phyloP scores from a whole-genome alignment of 1,284 basidiomycete genomes.

The Vanrija sp. region DNA sequence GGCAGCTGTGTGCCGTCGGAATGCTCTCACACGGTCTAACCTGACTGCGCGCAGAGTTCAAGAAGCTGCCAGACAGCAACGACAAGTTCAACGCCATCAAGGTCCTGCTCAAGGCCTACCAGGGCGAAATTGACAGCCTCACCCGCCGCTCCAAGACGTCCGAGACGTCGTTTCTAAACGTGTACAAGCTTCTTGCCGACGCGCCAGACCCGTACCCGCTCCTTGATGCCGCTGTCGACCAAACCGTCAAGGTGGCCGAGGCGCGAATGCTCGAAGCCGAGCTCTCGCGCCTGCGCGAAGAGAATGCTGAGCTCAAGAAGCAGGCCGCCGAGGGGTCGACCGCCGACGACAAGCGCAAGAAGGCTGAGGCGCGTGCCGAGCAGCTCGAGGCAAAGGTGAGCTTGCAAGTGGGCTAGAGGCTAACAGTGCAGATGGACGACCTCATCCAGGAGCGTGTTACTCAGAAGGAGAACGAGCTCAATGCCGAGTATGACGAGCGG shows the following conservation, averaged over 20 bases:
- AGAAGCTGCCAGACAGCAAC: slow-evolving; percentile 74
- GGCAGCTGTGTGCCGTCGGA: background rate
- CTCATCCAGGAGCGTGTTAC: slow-evolving; percentile 76
- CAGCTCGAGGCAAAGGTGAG: slow-evolving; percentile 76
- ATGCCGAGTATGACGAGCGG: slow-evolving; percentile 93
- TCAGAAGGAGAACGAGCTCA: slow-evolving; percentile 90
- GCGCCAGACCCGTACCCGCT: slow-evolving; percentile 95
- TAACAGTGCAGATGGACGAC: slow-evolving; percentile 69
- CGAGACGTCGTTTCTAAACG: slow-evolving; percentile 88
- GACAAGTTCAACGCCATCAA: slow-evolving; percentile 84
- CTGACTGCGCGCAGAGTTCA: slow-evolving; percentile 66
- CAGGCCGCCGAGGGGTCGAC: slow-evolving; percentile 63
- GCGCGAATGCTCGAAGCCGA: slow-evolving; percentile 69
- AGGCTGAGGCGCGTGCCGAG: slow-evolving; percentile 66
- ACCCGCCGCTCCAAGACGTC: slow-evolving; percentile 86
- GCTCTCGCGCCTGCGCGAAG: slow-evolving; percentile 64
- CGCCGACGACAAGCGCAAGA: slow-evolving; percentile 69
- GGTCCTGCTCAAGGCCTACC: slow-evolving; percentile 86
- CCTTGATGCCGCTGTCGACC: slow-evolving; percentile 87
- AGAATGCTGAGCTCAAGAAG: slow-evolving; percentile 72
- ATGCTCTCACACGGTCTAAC: background rate
- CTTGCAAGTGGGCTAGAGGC: background rate
- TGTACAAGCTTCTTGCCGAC: slow-evolving; percentile 89
- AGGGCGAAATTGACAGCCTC: slow-evolving; percentile 90
- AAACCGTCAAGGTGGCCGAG: slow-evolving; percentile 80